A percentile compares a stretch with the other conserved stretches of the same genome.
Conservation (phyloP, 495 filamentous ascomycete species). For the Tuber brumale region DNA sequence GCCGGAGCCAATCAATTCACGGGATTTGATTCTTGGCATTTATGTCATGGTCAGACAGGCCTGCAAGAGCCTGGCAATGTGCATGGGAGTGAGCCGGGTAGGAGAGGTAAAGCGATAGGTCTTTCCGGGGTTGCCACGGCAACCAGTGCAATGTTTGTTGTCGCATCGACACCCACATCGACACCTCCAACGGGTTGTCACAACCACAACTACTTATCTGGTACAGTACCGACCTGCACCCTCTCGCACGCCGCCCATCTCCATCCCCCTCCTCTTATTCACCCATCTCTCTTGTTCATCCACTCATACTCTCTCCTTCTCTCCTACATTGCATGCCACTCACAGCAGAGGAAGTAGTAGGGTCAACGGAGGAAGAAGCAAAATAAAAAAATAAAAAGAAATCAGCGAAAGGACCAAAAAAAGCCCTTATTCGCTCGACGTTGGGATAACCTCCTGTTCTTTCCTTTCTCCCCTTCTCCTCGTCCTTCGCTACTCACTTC, state of each 20-base stretch:
- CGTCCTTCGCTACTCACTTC: conserved; percentile 18
- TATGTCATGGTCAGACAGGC: not conserved
- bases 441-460: conserved; percentile 27
- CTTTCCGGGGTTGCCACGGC: conserved; percentile 21
- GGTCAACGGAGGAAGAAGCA: not conserved
- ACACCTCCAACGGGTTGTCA: conserved; percentile 16
- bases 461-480: conserved; percentile 6
- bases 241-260: conserved; percentile 32
- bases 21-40: not conserved
- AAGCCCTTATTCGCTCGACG: conserved; percentile 34
- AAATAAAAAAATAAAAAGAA: not conserved
- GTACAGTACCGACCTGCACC: conserved; percentile 30
- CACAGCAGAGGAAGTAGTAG: conserved; percentile 7
- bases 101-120: not conserved
- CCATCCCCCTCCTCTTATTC: conserved; percentile 31
- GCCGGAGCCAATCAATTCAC: not conserved
- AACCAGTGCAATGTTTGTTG: conserved; percentile 36
- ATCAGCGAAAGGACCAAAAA: conserved; percentile 10
- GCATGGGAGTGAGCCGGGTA: not conserved
- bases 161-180: conserved; percentile 23
- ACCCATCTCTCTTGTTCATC: conserved; percentile 20
- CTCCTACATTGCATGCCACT: conserved; percentile 33
- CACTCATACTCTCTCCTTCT: conserved; percentile 2
- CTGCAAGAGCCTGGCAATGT: not conserved
- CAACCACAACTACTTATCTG: conserved; percentile 10